Conservation (phyloP, 495 filamentous ascomycete genomes). For the Podospora bellae-mahoneyi region DNA sequence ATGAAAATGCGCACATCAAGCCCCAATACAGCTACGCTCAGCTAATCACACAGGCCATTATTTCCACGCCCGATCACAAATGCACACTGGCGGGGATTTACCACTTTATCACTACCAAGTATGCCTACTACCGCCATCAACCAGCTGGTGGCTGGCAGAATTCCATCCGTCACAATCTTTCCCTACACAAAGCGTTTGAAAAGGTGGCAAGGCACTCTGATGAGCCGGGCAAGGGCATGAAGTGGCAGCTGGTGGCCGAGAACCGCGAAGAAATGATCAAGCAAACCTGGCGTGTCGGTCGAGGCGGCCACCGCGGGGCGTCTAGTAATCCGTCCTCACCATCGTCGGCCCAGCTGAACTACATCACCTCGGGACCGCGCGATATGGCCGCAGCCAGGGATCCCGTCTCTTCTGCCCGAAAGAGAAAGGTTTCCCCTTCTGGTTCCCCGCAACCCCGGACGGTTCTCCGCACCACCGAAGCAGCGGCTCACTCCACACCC, state of each 20-base stretch:
- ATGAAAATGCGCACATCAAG: conserved; percentile 82
- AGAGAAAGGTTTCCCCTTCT: conserved; percentile 50
- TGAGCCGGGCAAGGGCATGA: conserved; percentile 98
- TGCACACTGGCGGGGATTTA: conserved; percentile 88
- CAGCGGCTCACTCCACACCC: conserved; percentile 50
- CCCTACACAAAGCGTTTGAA: conserved; percentile 85
- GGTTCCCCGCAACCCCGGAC: conserved; percentile 47
- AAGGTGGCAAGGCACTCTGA: conserved; percentile 89
- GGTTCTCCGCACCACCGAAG: conserved; percentile 31
- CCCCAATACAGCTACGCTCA: conserved; percentile 95
- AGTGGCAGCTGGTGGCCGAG: conserved; percentile 86
- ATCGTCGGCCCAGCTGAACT: conserved; percentile 42
- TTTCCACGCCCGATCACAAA: conserved; percentile 77
- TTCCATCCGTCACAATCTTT: conserved; percentile 93
- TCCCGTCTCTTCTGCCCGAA: conserved; percentile 38
- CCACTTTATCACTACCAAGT: conserved; percentile 79
- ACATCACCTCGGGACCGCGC: conserved; percentile 46
- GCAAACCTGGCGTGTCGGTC: conserved; percentile 47
- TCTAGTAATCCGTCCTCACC: conserved; percentile 58
- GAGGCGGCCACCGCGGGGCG: conserved; percentile 53
- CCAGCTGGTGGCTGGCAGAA: conserved; percentile 86
- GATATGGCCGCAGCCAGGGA: conserved; percentile 44
- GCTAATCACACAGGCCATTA: conserved; percentile 92
- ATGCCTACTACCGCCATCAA: conserved; percentile 85
- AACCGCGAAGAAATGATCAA: conserved; percentile 67